Conservation (phyloP, 2,329 filamentous ascomycete genomes). For the Paecilomyces formosus region DNA sequence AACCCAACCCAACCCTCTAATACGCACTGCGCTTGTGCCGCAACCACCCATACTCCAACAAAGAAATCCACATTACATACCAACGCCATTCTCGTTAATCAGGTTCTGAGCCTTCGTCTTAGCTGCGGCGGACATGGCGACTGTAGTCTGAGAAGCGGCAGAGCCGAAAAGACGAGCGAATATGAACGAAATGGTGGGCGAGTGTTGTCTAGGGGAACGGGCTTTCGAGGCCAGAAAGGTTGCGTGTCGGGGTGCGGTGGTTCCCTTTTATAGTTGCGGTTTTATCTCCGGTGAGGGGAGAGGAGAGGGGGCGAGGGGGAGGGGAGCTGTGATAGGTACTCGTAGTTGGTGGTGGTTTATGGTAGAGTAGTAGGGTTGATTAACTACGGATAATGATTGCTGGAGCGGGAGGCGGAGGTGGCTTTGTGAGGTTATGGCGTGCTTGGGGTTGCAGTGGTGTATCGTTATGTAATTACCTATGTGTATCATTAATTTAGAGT, state of each 20-base stretch:
- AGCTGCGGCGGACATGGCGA: conserved; percentile 71
- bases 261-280: neutral
- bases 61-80: conserved; percentile 40
- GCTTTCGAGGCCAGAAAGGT: neutral
- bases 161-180: conserved; percentile 64
- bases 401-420: neutral
- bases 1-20: neutral
- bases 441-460: neutral
- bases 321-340: too few species aligned
- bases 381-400: too few species aligned
- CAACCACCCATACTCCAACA: neutral
- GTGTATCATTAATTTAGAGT: too few species aligned
- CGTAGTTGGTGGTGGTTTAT: too few species aligned
- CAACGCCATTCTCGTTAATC: conserved; percentile 83
- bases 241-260: neutral
- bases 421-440: neutral
- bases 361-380: too few species aligned
- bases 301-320: too few species aligned
- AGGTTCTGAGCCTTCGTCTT: conserved; percentile 76
- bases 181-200: conserved; percentile 58
- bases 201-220: neutral
- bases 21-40: too few species aligned
- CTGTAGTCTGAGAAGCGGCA: conserved; percentile 42
- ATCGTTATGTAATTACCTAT: neutral
- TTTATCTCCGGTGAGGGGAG: too few species aligned